Base-by-base conservation (phyloP, 257 asterid genomes). In the Solanum tarapatanum region DNA sequence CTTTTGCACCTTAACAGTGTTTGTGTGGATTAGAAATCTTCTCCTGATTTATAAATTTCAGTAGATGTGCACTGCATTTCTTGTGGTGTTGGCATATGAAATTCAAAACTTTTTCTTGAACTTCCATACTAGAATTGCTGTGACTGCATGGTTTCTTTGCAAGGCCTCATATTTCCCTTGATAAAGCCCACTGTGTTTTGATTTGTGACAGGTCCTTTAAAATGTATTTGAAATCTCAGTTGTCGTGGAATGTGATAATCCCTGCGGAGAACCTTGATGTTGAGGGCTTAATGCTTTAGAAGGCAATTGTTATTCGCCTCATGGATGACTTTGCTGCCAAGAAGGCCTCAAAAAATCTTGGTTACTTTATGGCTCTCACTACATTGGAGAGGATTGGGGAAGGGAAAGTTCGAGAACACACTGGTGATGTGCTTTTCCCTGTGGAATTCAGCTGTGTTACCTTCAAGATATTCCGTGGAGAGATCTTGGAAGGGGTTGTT, bases 171-270 rank as follows among this genome's bases (percentile, higher is more conserved):
- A 45, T 48, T 43, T 26, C 41, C 66, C 37, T 43, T 80, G 68
- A 26, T 28, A 16, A 28, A 16, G 26, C 39, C 85, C 66, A 80
- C 9, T 17, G 41, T 26, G 70, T 68, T 72, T 69, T 69, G 43
- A 21, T n/a, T 86, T 70, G 83, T 72, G 24, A 62, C 84, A 84
- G 82, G 86, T 60, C 6, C 39, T 32, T 80, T 62, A 70, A 92
- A 90, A 97, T 95, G 95, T 92, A 30, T 92, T 94, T 95, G 36
- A 90, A 91, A 89, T 82, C 94, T 19, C 93, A 88, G n/a, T 88
- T 93, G 82, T 88, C 98, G 0, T 94, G 96, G 98, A 94, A 91
- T 19, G 96, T 95, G 28, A 86, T 91, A 13, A 88, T 97, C 86
- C 93, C 94, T 10, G 93, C 98, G n/a, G 90, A 91, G 86, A 90